A percentile compares a stretch with the other conserved stretches of the same genome.
phyloP scores from a whole-genome alignment of 305 asterid species.

The Euphrasia arctica region DNA sequence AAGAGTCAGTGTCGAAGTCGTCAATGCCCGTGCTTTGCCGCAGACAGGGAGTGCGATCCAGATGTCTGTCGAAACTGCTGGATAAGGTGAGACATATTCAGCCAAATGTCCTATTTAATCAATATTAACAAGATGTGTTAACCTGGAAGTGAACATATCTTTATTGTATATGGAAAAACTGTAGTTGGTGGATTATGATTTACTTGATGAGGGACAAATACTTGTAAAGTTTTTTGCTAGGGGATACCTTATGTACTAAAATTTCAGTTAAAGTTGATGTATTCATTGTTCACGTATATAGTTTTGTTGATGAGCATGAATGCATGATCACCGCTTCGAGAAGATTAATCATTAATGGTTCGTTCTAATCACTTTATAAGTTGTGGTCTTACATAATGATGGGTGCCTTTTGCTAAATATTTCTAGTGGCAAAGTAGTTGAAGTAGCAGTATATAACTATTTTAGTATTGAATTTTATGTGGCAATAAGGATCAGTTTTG shows the following conservation, averaged over 20 bases:
- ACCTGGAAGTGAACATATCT: slow-evolving; percentile 1
- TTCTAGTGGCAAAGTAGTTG: background rate
- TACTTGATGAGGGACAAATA: background rate
- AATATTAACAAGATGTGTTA: background rate
- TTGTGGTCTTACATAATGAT: background rate
- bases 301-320: background rate
- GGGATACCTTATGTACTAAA: background rate
- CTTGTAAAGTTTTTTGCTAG: background rate
- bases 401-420: slow-evolving; percentile 5
- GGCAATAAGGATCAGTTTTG: slow-evolving; percentile 14
- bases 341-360: background rate
- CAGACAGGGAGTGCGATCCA: slow-evolving; percentile 93
- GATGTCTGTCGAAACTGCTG: slow-evolving; percentile 98
- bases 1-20: slow-evolving; percentile 99
- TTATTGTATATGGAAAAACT: slow-evolving; percentile 7
- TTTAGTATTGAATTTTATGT: too few species aligned
- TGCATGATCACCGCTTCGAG: background rate
- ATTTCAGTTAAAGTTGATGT: background rate
- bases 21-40: slow-evolving; percentile 98
- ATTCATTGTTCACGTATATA: background rate
- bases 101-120: slow-evolving; percentile 19
- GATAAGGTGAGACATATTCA: slow-evolving; percentile 66
- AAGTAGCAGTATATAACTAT: background rate
- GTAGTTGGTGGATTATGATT: slow-evolving; percentile 6
- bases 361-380: background rate